Percentiles rank a stretch among this genome's conserved stretches.
Evolutionary conservation across 345 rosid species (phyloP).

Genomic region (Brassica carinata): DNA sequence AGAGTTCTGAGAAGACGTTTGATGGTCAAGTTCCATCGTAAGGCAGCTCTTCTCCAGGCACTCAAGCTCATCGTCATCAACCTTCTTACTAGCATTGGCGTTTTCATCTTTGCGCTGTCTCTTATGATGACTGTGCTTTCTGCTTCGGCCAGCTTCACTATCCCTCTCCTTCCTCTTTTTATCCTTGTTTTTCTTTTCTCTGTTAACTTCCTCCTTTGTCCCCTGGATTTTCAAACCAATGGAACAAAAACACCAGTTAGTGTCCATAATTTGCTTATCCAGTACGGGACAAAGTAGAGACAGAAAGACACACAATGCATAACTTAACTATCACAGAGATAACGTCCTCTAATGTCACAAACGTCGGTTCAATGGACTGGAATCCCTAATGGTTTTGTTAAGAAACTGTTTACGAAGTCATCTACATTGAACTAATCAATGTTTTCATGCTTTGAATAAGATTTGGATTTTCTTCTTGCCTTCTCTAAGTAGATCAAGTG

Average conservation of each 20-base stretch:
- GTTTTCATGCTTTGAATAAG: not conserved
- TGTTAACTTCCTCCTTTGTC: conserved; percentile 45
- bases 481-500: not conserved
- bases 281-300: not conserved
- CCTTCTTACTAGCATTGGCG: conserved; percentile 38
- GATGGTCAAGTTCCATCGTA: conserved; percentile 62
- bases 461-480: not conserved
- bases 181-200: conserved; percentile 5
- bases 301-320: no score
- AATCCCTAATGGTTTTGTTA: not conserved
- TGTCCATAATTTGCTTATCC: conserved; percentile 4
- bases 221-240: conserved; percentile 44
- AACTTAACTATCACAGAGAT: not conserved
- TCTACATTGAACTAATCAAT: not conserved
- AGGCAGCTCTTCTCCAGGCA: conserved; percentile 54
- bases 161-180: conserved; percentile 32
- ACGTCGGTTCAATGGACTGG: not conserved
- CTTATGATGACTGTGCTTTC: conserved; percentile 24
- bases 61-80: conserved; percentile 43
- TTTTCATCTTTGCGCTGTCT: conserved; percentile 20
- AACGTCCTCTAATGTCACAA: not conserved
- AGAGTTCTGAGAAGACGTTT: conserved; percentile 47
- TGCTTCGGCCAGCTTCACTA: conserved; percentile 38
- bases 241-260: conserved; percentile 24
- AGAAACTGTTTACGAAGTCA: not conserved